These are phyloP conservation scores for Starmerella apicola DNA, from an alignment of 805 yeast genomes.

Conservation along the genomic window DNA sequence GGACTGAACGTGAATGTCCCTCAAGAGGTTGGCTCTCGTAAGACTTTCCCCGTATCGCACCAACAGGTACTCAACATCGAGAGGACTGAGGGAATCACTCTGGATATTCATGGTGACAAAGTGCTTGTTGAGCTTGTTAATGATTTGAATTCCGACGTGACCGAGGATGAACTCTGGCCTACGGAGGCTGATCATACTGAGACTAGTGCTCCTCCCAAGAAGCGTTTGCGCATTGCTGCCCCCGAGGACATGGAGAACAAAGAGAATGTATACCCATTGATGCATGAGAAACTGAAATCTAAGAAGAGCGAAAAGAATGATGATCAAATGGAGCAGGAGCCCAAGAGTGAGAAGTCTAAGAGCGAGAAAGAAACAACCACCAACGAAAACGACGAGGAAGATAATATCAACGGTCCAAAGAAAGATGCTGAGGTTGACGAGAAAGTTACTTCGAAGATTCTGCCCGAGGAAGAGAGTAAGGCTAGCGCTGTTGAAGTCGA, in stretches of 20 bases:
- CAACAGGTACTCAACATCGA: constrained; percentile 59
- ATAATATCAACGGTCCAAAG: too few relatives aligned
- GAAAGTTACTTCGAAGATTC: too few relatives aligned
- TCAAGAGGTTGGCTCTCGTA: constrained; percentile 15
- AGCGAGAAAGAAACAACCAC: too few relatives aligned
- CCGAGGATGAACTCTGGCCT: constrained; percentile 27
- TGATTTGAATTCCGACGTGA: constrained; percentile 34
- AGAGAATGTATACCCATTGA: neutral
- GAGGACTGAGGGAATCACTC: constrained; percentile 42
- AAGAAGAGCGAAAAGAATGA: too few relatives aligned
- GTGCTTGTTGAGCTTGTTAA: constrained; percentile 39
- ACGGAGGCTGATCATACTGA: constrained; percentile 4
- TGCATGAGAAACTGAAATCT: too few relatives aligned
- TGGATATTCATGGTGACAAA: constrained; percentile 62
- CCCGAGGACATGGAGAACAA: constrained; percentile 2
- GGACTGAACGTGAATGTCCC: constrained; percentile 65
- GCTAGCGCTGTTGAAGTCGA: neutral
- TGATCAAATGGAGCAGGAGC: too few relatives aligned
- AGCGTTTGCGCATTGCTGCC: neutral
- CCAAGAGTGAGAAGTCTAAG: too few relatives aligned
- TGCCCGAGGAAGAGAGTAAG: neutral
- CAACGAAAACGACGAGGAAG: too few relatives aligned
- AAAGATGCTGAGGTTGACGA: too few relatives aligned
- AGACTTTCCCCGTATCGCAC: constrained; percentile 38
- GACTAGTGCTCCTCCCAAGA: neutral